Evolutionary conservation across 768 basidiomycete species (phyloP).

Genomic region (Mycena belliarum): DNA sequence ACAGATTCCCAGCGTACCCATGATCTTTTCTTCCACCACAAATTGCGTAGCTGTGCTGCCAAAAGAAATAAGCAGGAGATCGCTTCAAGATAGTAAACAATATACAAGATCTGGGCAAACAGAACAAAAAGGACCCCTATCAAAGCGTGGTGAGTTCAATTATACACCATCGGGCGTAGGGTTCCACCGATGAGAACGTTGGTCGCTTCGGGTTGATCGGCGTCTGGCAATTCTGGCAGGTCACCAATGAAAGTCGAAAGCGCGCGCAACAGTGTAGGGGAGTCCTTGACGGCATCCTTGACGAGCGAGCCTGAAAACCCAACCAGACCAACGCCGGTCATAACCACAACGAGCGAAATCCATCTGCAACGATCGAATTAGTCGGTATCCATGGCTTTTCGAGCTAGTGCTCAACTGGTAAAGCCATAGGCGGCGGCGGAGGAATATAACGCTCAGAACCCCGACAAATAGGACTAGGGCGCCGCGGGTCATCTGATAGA

Average conservation of each 20-base stretch:
- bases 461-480: slow-evolving; percentile 95
- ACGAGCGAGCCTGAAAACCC: slow-evolving; percentile 89
- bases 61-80: slow-evolving; percentile 8
- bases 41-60: slow-evolving; percentile 86
- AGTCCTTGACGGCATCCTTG: slow-evolving; percentile 67
- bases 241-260: slow-evolving; percentile 32
- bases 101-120: slow-evolving; percentile 94
- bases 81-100: slow-evolving; percentile 11
- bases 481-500: slow-evolving; percentile 96
- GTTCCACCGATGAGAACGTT: slow-evolving; percentile 72
- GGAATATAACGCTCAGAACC: slow-evolving; percentile 86
- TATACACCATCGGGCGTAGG: slow-evolving; percentile 17
- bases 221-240: slow-evolving; percentile 34
- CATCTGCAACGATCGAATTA: slow-evolving; percentile 55
- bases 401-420: slow-evolving; percentile 66
- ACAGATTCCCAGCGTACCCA: slow-evolving; percentile 45
- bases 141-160: slow-evolving; percentile 18
- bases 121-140: slow-evolving; percentile 87
- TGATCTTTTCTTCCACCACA: slow-evolving; percentile 96
- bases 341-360: slow-evolving; percentile 87
- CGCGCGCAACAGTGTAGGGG: slow-evolving; percentile 28
- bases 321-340: slow-evolving; percentile 77
- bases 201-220: slow-evolving; percentile 62
- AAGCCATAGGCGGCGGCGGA: slow-evolving; percentile 79
- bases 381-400: not conserved